Evolutionary conservation across 352 stramenopile genomes (phyloP), one percentile per base, ranked within the genome.

Genomic region (Plasmopara viticola): DNA sequence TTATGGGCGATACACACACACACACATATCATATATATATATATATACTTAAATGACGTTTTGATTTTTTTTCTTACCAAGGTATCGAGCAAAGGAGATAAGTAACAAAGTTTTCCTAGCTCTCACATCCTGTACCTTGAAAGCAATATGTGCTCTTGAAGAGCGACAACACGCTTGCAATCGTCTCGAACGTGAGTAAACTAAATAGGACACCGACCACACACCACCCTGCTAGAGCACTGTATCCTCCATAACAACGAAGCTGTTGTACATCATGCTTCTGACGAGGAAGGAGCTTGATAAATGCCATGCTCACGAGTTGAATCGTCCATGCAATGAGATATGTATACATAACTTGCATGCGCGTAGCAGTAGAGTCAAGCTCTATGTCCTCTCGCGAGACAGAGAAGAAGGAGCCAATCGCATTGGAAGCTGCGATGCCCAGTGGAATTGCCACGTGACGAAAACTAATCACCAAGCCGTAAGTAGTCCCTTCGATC

Each of bases 231-330:
- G 59, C 71, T 4, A 51, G 61, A 18, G 60, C 57, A 51, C 71
- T 84, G 47, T 81, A 79, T 30, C 74, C 68, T 44, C 77, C 77
- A 54, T 83, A 84, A 57, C 74, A 75, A 9, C 77, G 72, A 4
- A 82, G 51, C 41, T 86, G 77, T 48, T 87, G 77, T 30, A 81
- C 72, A 44, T 86, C 74, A 34, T 86, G 67, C 41, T 78, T 81
- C 47, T 87, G 77, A 6, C 64, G 58, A 15, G 77, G 74, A 12
- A 87, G 55, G 12, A 85, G 43, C 8, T 70, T 64, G 1, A 84
- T 53, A 39, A 72, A 68, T 4, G 58, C 57, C 30, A 84, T 37
- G 64, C 67, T 78, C 8, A 61, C 9, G 0, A 83, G 52, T 41
- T 87, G 60, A n/a, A 86, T 62, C 8, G 52, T 35, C 62, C 66